Base-by-base conservation (phyloP, 73 alveolate species). In the Paramecium primaurelia region DNA sequence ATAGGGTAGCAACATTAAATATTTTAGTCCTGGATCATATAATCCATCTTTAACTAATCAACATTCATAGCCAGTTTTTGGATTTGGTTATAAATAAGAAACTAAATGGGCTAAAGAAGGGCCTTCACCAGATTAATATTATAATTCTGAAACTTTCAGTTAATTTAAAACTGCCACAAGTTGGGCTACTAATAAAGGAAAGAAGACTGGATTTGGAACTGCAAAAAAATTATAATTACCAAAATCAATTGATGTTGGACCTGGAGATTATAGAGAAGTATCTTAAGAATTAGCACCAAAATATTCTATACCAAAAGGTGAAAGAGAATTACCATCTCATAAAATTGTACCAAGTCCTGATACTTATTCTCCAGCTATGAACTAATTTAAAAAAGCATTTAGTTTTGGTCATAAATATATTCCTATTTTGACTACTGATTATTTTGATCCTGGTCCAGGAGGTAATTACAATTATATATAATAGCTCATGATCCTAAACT, bases 1-100 rank as follows among this genome's bases (percentile, higher is more conserved):
- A 80, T 80, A 16, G 91, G 91, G 91, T 80, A 80, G 6, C 28
- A 49, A 54, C 14, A 2, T 25, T 45, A 20, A 14, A 38, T 44
- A 80, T 80, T 26, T 20, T 20, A 80, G 91, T 20, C 91, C 91
- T 26, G 58, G 64, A 8, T 45, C 91, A 22, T 80, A 80, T 47
- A 42, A 80, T 26, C 91, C 91, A 80, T 32, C 47, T 25, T 7
- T 44, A 3, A 20, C 36, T 1, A 42, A 26, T 44, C 12, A 10
- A 80, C 88, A 75, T 38, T 14, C 91, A 18, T 36, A 80, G 30
- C 91, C 91, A 20, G 28, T 45, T 14, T 26, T 80, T 47, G 44
- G 77, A 28, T 80, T 80, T 49, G 91, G 91, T 26, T 80, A 80
- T 16, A 80, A 80, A 16, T 34, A 80, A 12, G 91, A 80, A 47